A percentile compares a stretch with the other conserved stretches of the same genome.
Evolutionary conservation across 2,329 filamentous ascomycete species (phyloP).

Genomic region (Fusarium sp.): DNA sequence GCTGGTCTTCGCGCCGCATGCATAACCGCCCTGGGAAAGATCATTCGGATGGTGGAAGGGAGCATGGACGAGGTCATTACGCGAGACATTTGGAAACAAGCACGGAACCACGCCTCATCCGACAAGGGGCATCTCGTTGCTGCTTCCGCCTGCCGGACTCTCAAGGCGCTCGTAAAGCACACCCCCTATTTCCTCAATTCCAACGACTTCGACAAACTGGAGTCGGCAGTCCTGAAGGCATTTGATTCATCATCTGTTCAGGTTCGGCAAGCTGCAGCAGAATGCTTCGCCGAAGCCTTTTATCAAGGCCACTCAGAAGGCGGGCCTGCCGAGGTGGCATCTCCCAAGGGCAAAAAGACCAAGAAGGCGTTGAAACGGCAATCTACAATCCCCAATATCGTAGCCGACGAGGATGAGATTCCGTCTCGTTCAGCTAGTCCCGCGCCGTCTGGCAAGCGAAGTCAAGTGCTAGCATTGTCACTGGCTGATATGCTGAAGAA

Average conservation of each 20-base stretch:
- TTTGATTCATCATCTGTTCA: slow-evolving; percentile 81
- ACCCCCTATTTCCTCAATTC: slow-evolving; percentile 90
- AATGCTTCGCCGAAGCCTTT: slow-evolving; percentile 85
- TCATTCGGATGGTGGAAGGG: slow-evolving; percentile 78
- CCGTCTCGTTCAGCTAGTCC: slow-evolving; percentile 78
- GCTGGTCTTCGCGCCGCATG: slow-evolving; percentile 84
- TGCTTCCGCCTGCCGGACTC: slow-evolving; percentile 80
- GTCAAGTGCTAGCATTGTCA: slow-evolving; percentile 78
- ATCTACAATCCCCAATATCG: slow-evolving; percentile 69
- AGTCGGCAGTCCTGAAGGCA: slow-evolving; percentile 84
- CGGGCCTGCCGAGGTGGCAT: slow-evolving; percentile 59
- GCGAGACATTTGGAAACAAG: slow-evolving; percentile 95
- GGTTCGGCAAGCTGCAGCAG: slow-evolving; percentile 87
- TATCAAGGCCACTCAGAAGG: slow-evolving; percentile 78
- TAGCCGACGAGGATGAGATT: slow-evolving; percentile 80
- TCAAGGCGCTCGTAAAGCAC: slow-evolving; percentile 77
- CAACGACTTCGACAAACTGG: slow-evolving; percentile 90
- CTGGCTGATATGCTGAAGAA: slow-evolving; percentile 83
- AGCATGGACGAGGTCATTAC: slow-evolving; percentile 87
- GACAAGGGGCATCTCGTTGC: slow-evolving; percentile 90
- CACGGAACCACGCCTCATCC: slow-evolving; percentile 77
- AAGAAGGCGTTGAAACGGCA: slow-evolving; percentile 70
- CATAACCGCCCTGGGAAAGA: slow-evolving; percentile 80
- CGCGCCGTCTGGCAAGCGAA: slow-evolving; percentile 75
- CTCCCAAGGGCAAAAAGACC: slow-evolving; percentile 75